Evolutionary conservation across 345 rosid genomes (phyloP).

Genomic region (Firmiana major): DNA sequence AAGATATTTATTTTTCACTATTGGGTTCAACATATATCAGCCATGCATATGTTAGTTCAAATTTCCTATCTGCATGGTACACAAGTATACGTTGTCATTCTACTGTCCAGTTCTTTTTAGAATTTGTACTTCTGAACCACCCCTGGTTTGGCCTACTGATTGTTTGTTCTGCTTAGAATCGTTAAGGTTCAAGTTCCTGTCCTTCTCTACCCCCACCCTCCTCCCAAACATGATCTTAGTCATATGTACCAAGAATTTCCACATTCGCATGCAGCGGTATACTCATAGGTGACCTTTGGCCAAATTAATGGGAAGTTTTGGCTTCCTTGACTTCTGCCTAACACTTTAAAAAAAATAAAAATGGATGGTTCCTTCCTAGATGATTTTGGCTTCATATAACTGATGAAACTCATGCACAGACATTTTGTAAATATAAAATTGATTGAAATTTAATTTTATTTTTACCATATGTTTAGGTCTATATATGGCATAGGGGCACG

Average conservation of each 20-base stretch:
- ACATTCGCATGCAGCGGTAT: background rate
- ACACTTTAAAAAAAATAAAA: background rate
- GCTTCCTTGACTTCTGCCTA: background rate
- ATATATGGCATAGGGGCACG: conserved; percentile 55
- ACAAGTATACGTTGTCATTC: background rate
- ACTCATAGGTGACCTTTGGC: background rate
- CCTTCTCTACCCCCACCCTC: background rate
- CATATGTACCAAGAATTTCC: background rate
- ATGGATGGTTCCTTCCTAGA: background rate
- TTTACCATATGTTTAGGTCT: conserved; percentile 38
- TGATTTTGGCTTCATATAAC: background rate
- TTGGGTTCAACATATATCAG: background rate
- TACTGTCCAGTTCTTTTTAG: background rate
- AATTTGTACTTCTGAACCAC: background rate
- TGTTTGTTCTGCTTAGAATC: background rate
- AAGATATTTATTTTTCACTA: background rate
- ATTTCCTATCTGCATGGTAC: background rate
- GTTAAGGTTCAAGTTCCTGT: background rate
- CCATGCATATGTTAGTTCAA: background rate
- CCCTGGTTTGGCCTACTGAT: background rate
- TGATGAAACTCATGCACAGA: too few species aligned
- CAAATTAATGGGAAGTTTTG: background rate
- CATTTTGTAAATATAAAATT: background rate
- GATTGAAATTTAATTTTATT: background rate
- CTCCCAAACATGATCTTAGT: background rate